Conservation (phyloP, 2,329 filamentous ascomycete species). For the Kalmusia sp. region DNA sequence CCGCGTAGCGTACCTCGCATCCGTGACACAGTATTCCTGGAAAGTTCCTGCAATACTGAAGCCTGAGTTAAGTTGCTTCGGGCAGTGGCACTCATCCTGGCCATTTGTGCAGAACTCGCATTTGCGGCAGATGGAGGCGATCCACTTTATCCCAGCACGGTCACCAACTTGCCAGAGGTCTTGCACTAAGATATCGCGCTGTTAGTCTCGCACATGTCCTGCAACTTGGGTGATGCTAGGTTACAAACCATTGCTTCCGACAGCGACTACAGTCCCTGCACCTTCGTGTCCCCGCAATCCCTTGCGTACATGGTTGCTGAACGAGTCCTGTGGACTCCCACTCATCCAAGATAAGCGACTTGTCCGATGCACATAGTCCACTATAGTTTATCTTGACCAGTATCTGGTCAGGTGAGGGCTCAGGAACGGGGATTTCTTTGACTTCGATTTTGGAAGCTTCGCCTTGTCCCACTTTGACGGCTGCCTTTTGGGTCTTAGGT, state of each 20-base stretch:
- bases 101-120: slow-evolving; percentile 81
- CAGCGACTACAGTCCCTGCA: slow-evolving; percentile 80
- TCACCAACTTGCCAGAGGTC: slow-evolving; percentile 68
- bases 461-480: slow-evolving; percentile 41
- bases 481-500: slow-evolving; percentile 44
- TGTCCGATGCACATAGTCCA: slow-evolving; percentile 44
- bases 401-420: slow-evolving; percentile 39
- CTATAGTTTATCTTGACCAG: slow-evolving; percentile 46
- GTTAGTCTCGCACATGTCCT: neutral
- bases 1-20: slow-evolving; percentile 54
- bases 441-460: slow-evolving; percentile 29
- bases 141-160: slow-evolving; percentile 68
- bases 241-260: slow-evolving; percentile 58
- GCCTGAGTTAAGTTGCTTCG: slow-evolving; percentile 72
- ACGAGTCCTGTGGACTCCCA: slow-evolving; percentile 43
- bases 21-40: slow-evolving; percentile 52
- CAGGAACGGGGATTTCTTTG: slow-evolving; percentile 36
- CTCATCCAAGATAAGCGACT: slow-evolving; percentile 47
- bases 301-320: slow-evolving; percentile 73
- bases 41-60: slow-evolving; percentile 52
- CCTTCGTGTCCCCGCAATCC: slow-evolving; percentile 77
- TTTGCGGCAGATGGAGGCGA: slow-evolving; percentile 81
- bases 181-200: slow-evolving; percentile 48
- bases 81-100: slow-evolving; percentile 54
- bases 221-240: no score